These are phyloP conservation scores for Adenanthera pavonina DNA, from an alignment of 306 rosid genomes.

Conservation along the genomic window DNA sequence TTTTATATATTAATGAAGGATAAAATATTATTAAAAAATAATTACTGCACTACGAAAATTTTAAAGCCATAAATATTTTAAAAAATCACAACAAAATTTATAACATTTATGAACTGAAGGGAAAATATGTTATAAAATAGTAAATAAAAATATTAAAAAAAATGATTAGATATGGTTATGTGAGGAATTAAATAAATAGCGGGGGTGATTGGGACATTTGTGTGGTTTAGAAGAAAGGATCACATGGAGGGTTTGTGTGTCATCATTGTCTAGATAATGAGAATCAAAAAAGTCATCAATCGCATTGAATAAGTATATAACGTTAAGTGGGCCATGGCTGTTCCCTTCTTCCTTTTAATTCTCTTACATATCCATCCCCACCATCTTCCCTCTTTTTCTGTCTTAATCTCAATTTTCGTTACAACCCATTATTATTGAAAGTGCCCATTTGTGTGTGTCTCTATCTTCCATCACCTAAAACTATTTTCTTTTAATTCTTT, in stretches of 20 bases:
- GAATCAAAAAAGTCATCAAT: background rate
- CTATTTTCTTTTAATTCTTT: too few relatives aligned
- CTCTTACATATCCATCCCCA: background rate
- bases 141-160: background rate
- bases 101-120: too few relatives aligned
- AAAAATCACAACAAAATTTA: too few relatives aligned
- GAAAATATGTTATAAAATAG: too few relatives aligned
- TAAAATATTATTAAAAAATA: too few relatives aligned
- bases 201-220: background rate
- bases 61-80: too few relatives aligned
- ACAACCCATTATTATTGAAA: background rate
- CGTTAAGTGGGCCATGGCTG: background rate
- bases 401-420: background rate
- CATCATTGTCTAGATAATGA: slow-evolving; percentile 27
- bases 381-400: background rate
- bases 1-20: too few relatives aligned
- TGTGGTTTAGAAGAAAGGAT: background rate
- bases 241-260: slow-evolving; percentile 14
- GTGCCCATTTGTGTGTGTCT: background rate
- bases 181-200: too few relatives aligned
- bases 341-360: background rate
- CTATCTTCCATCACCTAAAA: too few relatives aligned
- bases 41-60: too few relatives aligned
- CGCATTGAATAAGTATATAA: background rate
- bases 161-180: background rate